phyloP scores from a whole-genome alignment of 352 stramenopile genomes.

The Globisporangium sylvaticum region DNA sequence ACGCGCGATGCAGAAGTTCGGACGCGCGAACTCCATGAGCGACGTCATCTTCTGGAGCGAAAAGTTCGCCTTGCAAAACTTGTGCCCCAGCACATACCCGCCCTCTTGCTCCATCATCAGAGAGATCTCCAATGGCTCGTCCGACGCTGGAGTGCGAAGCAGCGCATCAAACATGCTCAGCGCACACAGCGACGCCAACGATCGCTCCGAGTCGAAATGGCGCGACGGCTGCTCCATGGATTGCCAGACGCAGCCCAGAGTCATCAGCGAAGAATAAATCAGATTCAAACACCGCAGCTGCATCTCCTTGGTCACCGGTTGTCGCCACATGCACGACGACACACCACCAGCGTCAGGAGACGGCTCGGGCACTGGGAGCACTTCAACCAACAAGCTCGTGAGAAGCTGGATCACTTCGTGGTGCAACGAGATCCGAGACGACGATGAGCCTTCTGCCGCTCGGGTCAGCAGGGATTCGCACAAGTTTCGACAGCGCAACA shows the following conservation, averaged over 20 bases:
- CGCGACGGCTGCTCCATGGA: constrained; percentile 86
- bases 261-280: constrained; percentile 76
- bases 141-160: constrained; percentile 66
- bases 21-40: constrained; percentile 81
- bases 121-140: constrained; percentile 77
- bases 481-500: constrained; percentile 72
- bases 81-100: constrained; percentile 78
- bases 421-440: constrained; percentile 85
- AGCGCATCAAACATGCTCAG: constrained; percentile 83
- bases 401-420: constrained; percentile 88
- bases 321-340: constrained; percentile 62
- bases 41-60: constrained; percentile 69
- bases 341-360: constrained; percentile 19
- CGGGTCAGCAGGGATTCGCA: constrained; percentile 78
- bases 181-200: constrained; percentile 71
- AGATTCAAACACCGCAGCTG: constrained; percentile 76
- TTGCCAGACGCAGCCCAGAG: constrained; percentile 83
- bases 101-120: constrained; percentile 75
- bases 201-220: constrained; percentile 83
- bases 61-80: constrained; percentile 85
- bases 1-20: constrained; percentile 69
- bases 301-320: constrained; percentile 69
- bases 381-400: constrained; percentile 76
- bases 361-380: constrained; percentile 64
- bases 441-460: constrained; percentile 84